These are phyloP conservation scores for Nymphaea thermarum DNA, from an alignment of 164 flowering plant genomes.

Conservation along the genomic window DNA sequence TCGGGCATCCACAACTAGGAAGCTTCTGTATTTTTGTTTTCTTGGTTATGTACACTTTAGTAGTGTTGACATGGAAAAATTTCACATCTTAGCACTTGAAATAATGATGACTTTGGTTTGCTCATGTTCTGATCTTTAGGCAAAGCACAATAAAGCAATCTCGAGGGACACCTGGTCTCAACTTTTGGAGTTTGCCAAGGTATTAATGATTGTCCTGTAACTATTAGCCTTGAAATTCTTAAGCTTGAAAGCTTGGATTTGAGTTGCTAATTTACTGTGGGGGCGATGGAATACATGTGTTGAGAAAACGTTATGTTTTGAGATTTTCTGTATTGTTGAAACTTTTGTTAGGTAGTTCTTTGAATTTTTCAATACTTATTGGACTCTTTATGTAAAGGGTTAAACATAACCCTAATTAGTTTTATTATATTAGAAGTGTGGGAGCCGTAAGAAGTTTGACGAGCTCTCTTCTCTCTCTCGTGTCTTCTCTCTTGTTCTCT, in stretches of 20 bases:
- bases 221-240: background rate
- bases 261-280: background rate
- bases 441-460: no score
- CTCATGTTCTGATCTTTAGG: slow-evolving; percentile 26
- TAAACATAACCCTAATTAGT: no score
- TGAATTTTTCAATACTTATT: no score
- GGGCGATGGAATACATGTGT: no score
- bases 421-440: no score
- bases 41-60: background rate
- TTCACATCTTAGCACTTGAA: background rate
- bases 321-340: no score
- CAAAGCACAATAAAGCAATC: slow-evolving; percentile 87
- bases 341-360: no score
- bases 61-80: background rate
- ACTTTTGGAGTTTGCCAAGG: slow-evolving; percentile 89
- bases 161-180: slow-evolving; percentile 98
- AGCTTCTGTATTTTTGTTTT: background rate
- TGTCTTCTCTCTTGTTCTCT: no score
- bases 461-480: no score
- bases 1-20: background rate
- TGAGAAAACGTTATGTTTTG: no score
- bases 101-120: background rate
- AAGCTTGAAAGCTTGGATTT: background rate
- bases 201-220: slow-evolving; percentile 15
- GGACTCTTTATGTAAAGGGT: no score